phyloP scores from a whole-genome alignment of 805 yeast genomes.

The Lachancea nothofagi region DNA sequence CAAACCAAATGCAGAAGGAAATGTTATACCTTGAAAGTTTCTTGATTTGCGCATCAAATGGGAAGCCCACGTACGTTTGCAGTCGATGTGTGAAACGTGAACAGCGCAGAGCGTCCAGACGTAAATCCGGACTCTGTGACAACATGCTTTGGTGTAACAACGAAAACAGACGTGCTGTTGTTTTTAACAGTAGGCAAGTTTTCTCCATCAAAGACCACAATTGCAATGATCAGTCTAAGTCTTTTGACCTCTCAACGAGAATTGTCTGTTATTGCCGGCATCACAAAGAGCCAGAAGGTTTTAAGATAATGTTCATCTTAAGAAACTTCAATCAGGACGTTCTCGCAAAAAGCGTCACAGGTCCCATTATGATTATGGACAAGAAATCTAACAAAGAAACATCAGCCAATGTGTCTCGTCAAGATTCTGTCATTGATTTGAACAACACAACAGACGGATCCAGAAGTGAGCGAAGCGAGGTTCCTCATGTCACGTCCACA shows the following conservation, averaged over 20 bases:
- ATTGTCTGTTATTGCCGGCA: constrained; percentile 95
- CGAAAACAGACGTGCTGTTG: constrained; percentile 73
- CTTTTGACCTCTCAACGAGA: constrained; percentile 56
- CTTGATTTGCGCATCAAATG: constrained; percentile 57
- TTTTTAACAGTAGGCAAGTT: constrained; percentile 87
- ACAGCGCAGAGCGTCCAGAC: constrained; percentile 86
- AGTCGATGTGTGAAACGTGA: constrained; percentile 87
- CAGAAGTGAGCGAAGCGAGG: constrained; percentile 9
- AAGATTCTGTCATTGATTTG: constrained; percentile 18
- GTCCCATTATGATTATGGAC: constrained; percentile 87
- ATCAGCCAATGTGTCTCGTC: constrained; percentile 15
- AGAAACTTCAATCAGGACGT: constrained; percentile 56
- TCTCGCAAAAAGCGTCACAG: constrained; percentile 65
- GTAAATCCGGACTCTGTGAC: constrained; percentile 75
- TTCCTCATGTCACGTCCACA: constrained; percentile 9
- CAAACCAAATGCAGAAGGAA: constrained; percentile 45
- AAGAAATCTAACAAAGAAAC: constrained; percentile 46
- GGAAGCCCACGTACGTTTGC: constrained; percentile 69
- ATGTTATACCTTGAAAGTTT: constrained; percentile 69
- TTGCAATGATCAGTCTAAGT: constrained; percentile 26
- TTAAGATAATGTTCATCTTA: constrained; percentile 62
- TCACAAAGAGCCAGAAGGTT: constrained; percentile 84
- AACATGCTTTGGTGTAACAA: constrained; percentile 72
- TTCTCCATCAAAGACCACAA: constrained; percentile 40
- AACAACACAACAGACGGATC: constrained; percentile 9